These are phyloP conservation scores for Arachis hypogaea DNA, from an alignment of 306 rosid genomes.

Conservation along the genomic window DNA sequence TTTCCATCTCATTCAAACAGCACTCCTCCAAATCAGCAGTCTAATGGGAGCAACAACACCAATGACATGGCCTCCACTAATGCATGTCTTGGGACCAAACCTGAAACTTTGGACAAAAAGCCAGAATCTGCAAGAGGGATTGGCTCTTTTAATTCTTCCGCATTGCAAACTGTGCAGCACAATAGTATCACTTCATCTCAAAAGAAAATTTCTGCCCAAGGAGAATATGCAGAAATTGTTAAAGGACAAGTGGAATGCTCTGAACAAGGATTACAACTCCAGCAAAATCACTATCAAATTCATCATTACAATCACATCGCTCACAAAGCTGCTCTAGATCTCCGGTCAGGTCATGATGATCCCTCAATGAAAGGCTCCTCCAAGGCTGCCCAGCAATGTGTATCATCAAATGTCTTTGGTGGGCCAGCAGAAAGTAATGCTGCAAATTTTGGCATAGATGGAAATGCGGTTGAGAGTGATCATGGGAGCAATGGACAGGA, in stretches of 20 bases:
- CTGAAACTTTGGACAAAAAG: conserved; percentile 45
- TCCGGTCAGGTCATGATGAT: conserved; percentile 39
- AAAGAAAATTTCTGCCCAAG: conserved; percentile 31
- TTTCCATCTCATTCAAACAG: conserved; percentile 49
- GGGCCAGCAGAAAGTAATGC: conserved; percentile 50
- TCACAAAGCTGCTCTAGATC: conserved; percentile 43
- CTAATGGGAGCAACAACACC: conserved; percentile 59
- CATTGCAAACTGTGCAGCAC: conserved; percentile 46
- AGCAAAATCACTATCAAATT: conserved; percentile 50
- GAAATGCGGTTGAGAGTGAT: conserved; percentile 52
- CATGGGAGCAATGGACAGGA: conserved; percentile 55
- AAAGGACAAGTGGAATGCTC: conserved; percentile 47
- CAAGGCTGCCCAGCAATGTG: conserved; percentile 47
- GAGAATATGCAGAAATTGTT: conserved; percentile 39
- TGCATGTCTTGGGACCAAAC: conserved; percentile 45
- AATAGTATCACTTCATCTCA: conserved; percentile 43
- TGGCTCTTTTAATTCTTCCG: conserved; percentile 48
- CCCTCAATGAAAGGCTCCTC: conserved; percentile 39
- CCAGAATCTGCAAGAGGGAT: conserved; percentile 45
- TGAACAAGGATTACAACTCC: conserved; percentile 48
- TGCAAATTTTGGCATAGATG: conserved; percentile 42
- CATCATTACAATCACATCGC: conserved; percentile 52
- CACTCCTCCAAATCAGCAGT: conserved; percentile 52
- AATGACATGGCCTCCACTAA: conserved; percentile 53
- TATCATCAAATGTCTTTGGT: conserved; percentile 49